A percentile compares a stretch with the other conserved stretches of the same genome.
Conservation (phyloP, 1,284 basidiomycete genomes). For the Ganoderma resinaceum region DNA sequence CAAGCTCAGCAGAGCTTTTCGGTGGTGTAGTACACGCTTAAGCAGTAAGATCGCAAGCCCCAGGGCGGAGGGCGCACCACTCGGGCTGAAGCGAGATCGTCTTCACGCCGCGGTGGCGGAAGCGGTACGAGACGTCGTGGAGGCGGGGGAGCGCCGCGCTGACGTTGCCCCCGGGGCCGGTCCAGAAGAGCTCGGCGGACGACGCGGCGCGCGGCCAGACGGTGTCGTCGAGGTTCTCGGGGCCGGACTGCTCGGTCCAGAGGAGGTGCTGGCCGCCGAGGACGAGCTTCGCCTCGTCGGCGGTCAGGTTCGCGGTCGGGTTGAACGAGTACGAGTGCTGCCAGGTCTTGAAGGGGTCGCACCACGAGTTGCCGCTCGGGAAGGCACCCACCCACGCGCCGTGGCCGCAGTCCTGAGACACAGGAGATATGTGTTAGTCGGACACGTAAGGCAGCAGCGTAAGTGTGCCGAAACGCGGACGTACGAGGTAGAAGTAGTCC, state of each 20-base stretch:
- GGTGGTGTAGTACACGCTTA: constrained; percentile 36
- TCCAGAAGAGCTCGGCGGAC: constrained; percentile 87
- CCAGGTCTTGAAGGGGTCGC: constrained; percentile 83
- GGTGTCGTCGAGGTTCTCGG: constrained; percentile 73
- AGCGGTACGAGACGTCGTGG: constrained; percentile 76
- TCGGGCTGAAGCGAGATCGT: constrained; percentile 80
- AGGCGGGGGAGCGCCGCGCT: constrained; percentile 75
- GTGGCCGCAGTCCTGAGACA: constrained; percentile 75
- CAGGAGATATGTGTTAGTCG: background rate
- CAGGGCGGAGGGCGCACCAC: constrained; percentile 83
- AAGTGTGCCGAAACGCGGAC: constrained; percentile 27
- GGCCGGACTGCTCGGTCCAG: constrained; percentile 82
- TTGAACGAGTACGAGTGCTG: constrained; percentile 79
- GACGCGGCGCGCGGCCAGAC: constrained; percentile 85
- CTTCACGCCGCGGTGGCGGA: constrained; percentile 71
- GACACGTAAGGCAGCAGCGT: background rate
- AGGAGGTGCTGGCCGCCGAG: constrained; percentile 79
- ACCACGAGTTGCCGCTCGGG: constrained; percentile 60
- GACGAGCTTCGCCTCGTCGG: constrained; percentile 57
- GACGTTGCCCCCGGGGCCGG: constrained; percentile 62
- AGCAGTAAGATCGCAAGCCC: constrained; percentile 57
- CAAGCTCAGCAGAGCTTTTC: background rate
- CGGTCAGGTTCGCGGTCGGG: constrained; percentile 65
- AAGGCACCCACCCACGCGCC: constrained; percentile 80
- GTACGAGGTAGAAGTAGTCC: constrained; percentile 68